phyloP scores from a whole-genome alignment of 257 asterid genomes.

The Solanum verrucosum region DNA sequence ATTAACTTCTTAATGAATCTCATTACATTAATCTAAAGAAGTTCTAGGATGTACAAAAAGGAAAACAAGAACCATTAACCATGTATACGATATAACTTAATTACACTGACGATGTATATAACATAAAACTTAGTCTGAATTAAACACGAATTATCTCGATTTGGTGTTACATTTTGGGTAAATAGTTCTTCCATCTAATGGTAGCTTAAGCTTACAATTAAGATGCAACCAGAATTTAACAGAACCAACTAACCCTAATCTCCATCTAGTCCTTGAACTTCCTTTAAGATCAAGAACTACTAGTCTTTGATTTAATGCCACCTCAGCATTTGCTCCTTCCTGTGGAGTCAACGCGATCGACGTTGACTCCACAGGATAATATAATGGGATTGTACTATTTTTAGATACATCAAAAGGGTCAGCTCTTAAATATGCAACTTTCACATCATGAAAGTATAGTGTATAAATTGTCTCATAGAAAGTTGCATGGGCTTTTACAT shows the following conservation, averaged over 20 bases:
- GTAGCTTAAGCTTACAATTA: constrained; percentile 50
- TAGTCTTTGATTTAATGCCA: constrained; percentile 14
- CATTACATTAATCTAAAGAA: not conserved
- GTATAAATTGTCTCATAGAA: constrained; percentile 30
- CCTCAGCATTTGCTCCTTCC: constrained; percentile 28
- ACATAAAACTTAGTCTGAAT: not conserved
- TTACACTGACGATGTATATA: not conserved
- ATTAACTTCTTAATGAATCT: not conserved
- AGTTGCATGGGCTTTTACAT: constrained; percentile 36
- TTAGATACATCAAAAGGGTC: constrained; percentile 33
- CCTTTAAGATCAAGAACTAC: constrained; percentile 43
- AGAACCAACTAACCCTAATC: constrained; percentile 51
- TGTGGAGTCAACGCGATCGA: constrained; percentile 47
- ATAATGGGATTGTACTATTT: constrained; percentile 29
- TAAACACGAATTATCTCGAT: constrained; percentile 1
- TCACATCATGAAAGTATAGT: constrained; percentile 38
- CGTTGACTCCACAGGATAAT: constrained; percentile 31
- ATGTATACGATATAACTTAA: not conserved
- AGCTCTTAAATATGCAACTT: constrained; percentile 32
- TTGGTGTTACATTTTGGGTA: constrained; percentile 57
- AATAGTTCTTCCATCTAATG: constrained; percentile 20
- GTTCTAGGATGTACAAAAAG: not conserved
- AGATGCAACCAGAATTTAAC: constrained; percentile 55
- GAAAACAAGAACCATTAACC: not conserved
- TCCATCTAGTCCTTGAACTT: constrained; percentile 55